Base-by-base conservation (phyloP, 2,329 filamentous ascomycete genomes). In the Pseudogymnoascus verrucosus region DNA sequence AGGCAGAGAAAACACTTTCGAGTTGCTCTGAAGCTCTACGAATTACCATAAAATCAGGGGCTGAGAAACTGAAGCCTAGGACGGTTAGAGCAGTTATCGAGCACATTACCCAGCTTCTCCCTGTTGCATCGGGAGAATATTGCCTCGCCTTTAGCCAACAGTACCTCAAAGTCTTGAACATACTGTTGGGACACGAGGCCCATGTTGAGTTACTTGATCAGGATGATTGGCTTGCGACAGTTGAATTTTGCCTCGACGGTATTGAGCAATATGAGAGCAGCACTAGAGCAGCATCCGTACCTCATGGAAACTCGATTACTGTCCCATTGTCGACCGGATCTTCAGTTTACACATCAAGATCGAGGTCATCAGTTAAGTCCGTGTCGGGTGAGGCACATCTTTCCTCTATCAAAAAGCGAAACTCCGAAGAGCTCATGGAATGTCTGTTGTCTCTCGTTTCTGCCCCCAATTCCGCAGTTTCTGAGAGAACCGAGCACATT, bases 31-130 rank as follows among this genome's bases (percentile, higher is more conserved):
- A 85, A 57, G 87, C 88, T 6, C 76, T 98, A 64, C 87, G 91
- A 62, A 79, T 87, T 26, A 84, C 89, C 23, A 82, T 96, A 59
- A 86, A 89, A 67, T 83, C 88, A 62, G 89, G 90, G 21, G 79
- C 88, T 34, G 76, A 80, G 19, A 87, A 83, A 65, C 76, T 98
- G 67, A 89, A 87, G 70, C 79, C 81, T 65, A 96, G 91, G 73
- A 93, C 92, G 0, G 80, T 93, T n/a, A 83, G 88, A 69, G 85
- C 89, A 5, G 78, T 97, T 14, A 80, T 96, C 67, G 87, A 91
- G 67, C 92, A 96, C 75, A 88, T 98, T 65, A 87, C 85, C 2
- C 87, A 96, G 67, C 85, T 86, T 16, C 79, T 96, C 3, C 84
- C 86, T 1, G 82, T 79, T 14, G 74, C 81, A 1, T 83, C 86